phyloP scores from a whole-genome alignment of 306 rosid species.

The Trifolium dubium region DNA sequence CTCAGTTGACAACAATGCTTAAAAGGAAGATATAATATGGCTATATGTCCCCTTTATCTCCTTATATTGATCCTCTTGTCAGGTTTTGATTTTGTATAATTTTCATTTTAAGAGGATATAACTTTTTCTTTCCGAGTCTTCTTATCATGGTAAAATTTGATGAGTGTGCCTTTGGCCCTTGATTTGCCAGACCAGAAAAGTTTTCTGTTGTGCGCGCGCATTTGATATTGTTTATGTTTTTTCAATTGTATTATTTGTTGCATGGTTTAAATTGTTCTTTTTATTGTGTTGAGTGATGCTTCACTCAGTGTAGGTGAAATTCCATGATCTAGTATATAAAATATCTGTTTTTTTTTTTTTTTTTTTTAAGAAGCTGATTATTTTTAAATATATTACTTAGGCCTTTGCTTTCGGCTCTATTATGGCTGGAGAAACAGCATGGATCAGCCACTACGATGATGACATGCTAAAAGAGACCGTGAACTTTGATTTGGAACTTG shows the following conservation, averaged over 20 bases:
- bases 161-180: neutral
- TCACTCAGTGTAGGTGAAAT: conserved; percentile 12
- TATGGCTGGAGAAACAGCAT: conserved; percentile 86
- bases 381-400: conserved; percentile 33
- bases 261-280: neutral
- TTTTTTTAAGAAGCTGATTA: conserved; percentile 25
- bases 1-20: neutral
- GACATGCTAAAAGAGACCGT: conserved; percentile 49
- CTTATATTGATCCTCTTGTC: neutral
- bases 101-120: conserved; percentile 3
- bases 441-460: conserved; percentile 67
- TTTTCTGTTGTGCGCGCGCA: neutral
- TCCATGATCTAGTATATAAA: conserved; percentile 25
- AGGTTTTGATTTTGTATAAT: conserved; percentile 2
- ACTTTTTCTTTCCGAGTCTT: neutral
- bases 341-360: conserved; percentile 17
- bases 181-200: neutral
- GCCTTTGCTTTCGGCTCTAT: conserved; percentile 33
- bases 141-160: conserved; percentile 1
- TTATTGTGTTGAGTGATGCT: conserved; percentile 29
- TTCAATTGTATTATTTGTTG: neutral
- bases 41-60: neutral
- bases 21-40: neutral
- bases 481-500: conserved; percentile 62
- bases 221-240: neutral